Base-by-base conservation (phyloP, 1,284 basidiomycete genomes). In the Fomitiporia mediterranea region DNA sequence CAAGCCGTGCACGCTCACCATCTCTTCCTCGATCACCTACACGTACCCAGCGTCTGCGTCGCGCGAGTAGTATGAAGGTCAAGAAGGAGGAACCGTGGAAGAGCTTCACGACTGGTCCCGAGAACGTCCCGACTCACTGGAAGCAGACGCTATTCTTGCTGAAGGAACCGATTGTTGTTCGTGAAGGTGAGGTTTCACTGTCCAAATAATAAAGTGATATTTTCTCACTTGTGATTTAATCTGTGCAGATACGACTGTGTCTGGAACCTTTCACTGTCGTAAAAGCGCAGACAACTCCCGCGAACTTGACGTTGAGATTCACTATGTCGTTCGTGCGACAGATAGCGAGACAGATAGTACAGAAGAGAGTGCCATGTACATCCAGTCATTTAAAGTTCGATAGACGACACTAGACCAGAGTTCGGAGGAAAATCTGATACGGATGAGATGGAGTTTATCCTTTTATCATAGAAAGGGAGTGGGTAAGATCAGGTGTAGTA, bases 131-230 rank as follows among this genome's bases (percentile, higher is more conserved):
- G 21, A 99, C 96, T n/a, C 96, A 99, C 69, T 99, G 96, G 96
- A 96, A 96, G 69, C 96, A 99, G 68, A 95, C 95, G 0, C 66
- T 94, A 9, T 97, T 99, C 70, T 72, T 98, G 61, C 75, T 99
- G 60, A 80, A 83, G 55, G 82, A 94, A 51, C 89, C 93, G 0
- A 81, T 98, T 58, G 66, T 70, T 23, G 85, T 90, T 0, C 74
- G 79, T 6, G 81, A 89, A 69, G 94, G 93, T 86, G 57, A 52
- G 80, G 68, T 39, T 15, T 51, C 4, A 28, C 19, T 27, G 56
- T 54, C 40, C 55, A 11, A 46, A 46, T 51, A 57, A 28, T 50
- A 46, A 47, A 21, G 8, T 19, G 15, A 42, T 42, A 8, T n/a
- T n/a, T n/a, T n/a, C 19, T 23, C 35, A 2, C 25, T 44, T 11